phyloP scores from a whole-genome alignment of 495 filamentous ascomycete species.

The Lindgomyces ingoldianus region DNA sequence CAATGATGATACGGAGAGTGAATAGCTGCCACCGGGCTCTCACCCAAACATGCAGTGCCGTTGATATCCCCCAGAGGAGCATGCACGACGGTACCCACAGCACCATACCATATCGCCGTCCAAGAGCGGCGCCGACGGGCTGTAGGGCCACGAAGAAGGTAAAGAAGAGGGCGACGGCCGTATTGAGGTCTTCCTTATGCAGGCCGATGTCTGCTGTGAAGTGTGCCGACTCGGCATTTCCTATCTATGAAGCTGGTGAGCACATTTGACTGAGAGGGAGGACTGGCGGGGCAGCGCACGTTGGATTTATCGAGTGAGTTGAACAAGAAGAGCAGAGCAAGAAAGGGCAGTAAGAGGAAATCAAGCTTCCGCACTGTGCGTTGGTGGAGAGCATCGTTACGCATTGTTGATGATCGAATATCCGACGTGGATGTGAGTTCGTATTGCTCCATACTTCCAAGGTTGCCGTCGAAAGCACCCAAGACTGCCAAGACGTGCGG shows the following conservation, averaged over 20 bases:
- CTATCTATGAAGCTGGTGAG: slow-evolving; percentile 39
- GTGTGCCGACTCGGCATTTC: slow-evolving; percentile 55
- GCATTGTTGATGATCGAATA: slow-evolving; percentile 3
- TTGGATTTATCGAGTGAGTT: slow-evolving; percentile 57
- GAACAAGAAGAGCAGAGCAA: slow-evolving; percentile 55
- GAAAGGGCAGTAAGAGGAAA: slow-evolving; percentile 53
- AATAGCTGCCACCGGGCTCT: slow-evolving; percentile 45
- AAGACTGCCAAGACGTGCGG: slow-evolving; percentile 41
- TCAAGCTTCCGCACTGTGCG: slow-evolving; percentile 48
- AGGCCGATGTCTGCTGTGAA: slow-evolving; percentile 54
- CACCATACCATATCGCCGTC: slow-evolving; percentile 53
- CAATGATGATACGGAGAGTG: slow-evolving; percentile 49
- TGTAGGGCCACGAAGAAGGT: slow-evolving; percentile 59
- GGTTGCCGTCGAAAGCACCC: slow-evolving; percentile 37
- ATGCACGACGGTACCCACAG: slow-evolving; percentile 59
- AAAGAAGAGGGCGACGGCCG: slow-evolving; percentile 58
- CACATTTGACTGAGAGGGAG: background rate
- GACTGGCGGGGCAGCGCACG: slow-evolving; percentile 11
- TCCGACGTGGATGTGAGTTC: background rate
- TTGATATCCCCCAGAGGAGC: slow-evolving; percentile 58
- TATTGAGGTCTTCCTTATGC: slow-evolving; percentile 53
- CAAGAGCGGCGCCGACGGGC: slow-evolving; percentile 57
- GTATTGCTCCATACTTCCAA: slow-evolving; percentile 7
- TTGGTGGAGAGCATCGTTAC: slow-evolving; percentile 30
- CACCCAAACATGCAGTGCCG: slow-evolving; percentile 50